A percentile compares a stretch with the other conserved stretches of the same genome.
phyloP scores from a whole-genome alignment of 2,329 filamentous ascomycete species.

The Colletotrichum sp. region DNA sequence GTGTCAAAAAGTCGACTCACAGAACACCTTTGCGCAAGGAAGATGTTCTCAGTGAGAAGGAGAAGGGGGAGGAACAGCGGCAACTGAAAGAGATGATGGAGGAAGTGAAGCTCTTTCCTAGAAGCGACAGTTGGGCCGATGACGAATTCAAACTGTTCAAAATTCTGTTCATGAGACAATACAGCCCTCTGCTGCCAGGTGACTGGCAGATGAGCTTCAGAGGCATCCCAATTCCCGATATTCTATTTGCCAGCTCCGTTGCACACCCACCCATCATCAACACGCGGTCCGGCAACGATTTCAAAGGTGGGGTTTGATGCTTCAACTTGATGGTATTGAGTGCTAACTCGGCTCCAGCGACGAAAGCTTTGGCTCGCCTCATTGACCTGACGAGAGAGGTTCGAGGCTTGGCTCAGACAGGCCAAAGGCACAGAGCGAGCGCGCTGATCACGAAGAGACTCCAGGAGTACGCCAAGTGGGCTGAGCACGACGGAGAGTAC shows the following conservation, averaged over 20 bases:
- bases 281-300: slow-evolving; percentile 38
- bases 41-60: slow-evolving; percentile 16
- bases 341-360: slow-evolving; percentile 37
- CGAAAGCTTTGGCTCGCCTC: slow-evolving; percentile 40
- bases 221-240: slow-evolving; percentile 41
- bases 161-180: slow-evolving; percentile 45
- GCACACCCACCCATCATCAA: slow-evolving; percentile 41
- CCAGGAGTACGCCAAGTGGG: slow-evolving; percentile 42
- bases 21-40: neutral
- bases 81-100: slow-evolving; percentile 38
- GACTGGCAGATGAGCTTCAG: slow-evolving; percentile 47
- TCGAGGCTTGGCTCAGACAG: slow-evolving; percentile 38
- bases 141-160: slow-evolving; percentile 53
- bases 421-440: slow-evolving; percentile 34
- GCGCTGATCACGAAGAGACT: slow-evolving; percentile 38
- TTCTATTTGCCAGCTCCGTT: slow-evolving; percentile 37
- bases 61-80: slow-evolving; percentile 4
- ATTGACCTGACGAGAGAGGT: slow-evolving; percentile 44
- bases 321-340: no score
- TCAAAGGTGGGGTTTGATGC: slow-evolving; percentile 34
- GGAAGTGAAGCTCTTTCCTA: slow-evolving; percentile 46
- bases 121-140: slow-evolving; percentile 53
- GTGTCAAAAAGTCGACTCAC: slow-evolving; percentile 10
- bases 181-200: slow-evolving; percentile 43
- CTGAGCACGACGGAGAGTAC: slow-evolving; percentile 45